Percentiles rank a stretch among this genome's conserved stretches.
Evolutionary conservation across 345 rosid species (phyloP).

Genomic region (Lumnitzera racemosa): DNA sequence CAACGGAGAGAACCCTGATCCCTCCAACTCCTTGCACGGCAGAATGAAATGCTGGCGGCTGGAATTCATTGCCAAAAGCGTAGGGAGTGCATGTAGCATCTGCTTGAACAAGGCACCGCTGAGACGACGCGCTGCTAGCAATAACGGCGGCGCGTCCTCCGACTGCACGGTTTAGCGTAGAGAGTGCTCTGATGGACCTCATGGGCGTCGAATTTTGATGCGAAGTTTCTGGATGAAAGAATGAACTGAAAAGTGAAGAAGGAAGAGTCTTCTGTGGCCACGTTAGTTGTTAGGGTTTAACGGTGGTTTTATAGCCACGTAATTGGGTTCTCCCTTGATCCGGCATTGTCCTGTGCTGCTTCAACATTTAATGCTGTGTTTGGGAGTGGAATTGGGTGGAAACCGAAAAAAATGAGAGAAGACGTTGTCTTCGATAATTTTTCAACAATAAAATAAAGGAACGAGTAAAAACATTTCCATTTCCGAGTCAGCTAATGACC

Average conservation of each 20-base stretch:
- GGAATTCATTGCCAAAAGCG: conserved; percentile 15
- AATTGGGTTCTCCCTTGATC: too few relatives aligned
- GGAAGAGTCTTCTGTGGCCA: too few relatives aligned
- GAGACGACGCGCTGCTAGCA: conserved; percentile 3
- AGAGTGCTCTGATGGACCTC: conserved; percentile 48
- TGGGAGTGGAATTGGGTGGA: too few relatives aligned
- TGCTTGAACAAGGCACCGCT: conserved; percentile 30
- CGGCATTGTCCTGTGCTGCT: too few relatives aligned
- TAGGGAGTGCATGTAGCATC: conserved; percentile 21
- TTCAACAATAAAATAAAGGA: too few relatives aligned
- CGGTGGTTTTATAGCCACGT: too few relatives aligned
- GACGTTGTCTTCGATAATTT: too few relatives aligned
- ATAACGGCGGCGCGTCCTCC: conserved; percentile 14
- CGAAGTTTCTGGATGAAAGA: not conserved
- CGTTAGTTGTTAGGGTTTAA: too few relatives aligned
- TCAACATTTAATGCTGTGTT: too few relatives aligned
- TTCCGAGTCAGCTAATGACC: too few relatives aligned
- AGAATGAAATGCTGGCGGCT: conserved; percentile 25
- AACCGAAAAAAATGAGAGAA: too few relatives aligned
- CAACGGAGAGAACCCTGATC: conserved; percentile 40
- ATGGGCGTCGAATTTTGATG: conserved; percentile 13
- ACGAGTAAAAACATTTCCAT: too few relatives aligned
- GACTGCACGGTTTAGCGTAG: conserved; percentile 30
- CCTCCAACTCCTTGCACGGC: conserved; percentile 34
- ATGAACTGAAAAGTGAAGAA: not conserved